Evolutionary conservation across 768 basidiomycete genomes (phyloP).

Genomic region (Xanthoconium stramineum): DNA sequence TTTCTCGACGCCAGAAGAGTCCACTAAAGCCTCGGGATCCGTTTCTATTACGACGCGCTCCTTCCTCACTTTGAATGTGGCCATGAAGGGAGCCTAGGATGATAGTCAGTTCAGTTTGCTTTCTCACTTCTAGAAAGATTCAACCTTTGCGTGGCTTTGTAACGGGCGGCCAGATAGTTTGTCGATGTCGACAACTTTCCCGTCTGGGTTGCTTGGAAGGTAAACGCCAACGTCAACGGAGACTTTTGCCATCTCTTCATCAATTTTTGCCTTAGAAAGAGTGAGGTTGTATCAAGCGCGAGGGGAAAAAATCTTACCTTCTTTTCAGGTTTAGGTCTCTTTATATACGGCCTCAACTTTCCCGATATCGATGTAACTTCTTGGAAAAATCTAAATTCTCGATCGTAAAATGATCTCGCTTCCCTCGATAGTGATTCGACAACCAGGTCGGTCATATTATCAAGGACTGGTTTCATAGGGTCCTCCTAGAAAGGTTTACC

Average conservation of each 20-base stretch:
- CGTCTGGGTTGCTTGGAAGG: slow-evolving; percentile 95
- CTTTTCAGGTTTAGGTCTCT: slow-evolving; percentile 93
- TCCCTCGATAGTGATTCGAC: slow-evolving; percentile 85
- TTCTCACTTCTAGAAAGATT: neutral
- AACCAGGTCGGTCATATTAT: slow-evolving; percentile 76
- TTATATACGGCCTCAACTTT: slow-evolving; percentile 94
- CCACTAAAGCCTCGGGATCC: slow-evolving; percentile 72
- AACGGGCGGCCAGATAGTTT: slow-evolving; percentile 94
- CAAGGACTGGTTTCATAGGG: slow-evolving; percentile 94
- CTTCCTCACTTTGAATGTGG: slow-evolving; percentile 97
- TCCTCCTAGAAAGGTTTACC: slow-evolving; percentile 60
- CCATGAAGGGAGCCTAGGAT: slow-evolving; percentile 97
- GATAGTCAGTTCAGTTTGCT: neutral
- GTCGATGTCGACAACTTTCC: slow-evolving; percentile 94
- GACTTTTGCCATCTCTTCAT: slow-evolving; percentile 99
- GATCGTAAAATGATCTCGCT: slow-evolving; percentile 85
- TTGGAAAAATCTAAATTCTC: slow-evolving; percentile 93
- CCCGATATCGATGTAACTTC: slow-evolving; percentile 98
- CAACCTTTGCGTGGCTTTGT: slow-evolving; percentile 95
- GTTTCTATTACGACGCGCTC: slow-evolving; percentile 64
- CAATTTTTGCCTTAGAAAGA: slow-evolving; percentile 81
- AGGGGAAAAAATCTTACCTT: slow-evolving; percentile 51
- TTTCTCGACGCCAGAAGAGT: slow-evolving; percentile 56
- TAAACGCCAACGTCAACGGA: slow-evolving; percentile 93
- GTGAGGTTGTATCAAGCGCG: neutral